These are phyloP conservation scores for Triticum aestivum DNA, from an alignment of 176 grass and related monocot species.

Conservation along the genomic window IWGSC_CS_RefSeq_v2.1 NC_057800.1:134639105-134639604, in stretches of 20 bases:
- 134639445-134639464: background rate
- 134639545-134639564: background rate
- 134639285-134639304: no score
- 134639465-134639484: background rate
- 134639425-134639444: slow-evolving; percentile 11
- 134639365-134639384: background rate
- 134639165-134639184: no score
- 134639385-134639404: background rate
- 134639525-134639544: background rate
- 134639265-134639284: no score
- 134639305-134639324: no score
- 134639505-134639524: background rate
- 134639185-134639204: no score
- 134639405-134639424: background rate
- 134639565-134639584: background rate
- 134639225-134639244: no score
- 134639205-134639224: no score
- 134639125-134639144: no score
- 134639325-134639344: background rate
- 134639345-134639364: background rate
- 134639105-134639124: no score
- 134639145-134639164: no score
- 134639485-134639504: slow-evolving; percentile 24
- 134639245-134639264: no score
- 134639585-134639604: background rate